A percentile compares a stretch with the other conserved stretches of the same genome.
Conservation (phyloP, 176 grass and related monocot species). For the Avena sativa region DNA sequence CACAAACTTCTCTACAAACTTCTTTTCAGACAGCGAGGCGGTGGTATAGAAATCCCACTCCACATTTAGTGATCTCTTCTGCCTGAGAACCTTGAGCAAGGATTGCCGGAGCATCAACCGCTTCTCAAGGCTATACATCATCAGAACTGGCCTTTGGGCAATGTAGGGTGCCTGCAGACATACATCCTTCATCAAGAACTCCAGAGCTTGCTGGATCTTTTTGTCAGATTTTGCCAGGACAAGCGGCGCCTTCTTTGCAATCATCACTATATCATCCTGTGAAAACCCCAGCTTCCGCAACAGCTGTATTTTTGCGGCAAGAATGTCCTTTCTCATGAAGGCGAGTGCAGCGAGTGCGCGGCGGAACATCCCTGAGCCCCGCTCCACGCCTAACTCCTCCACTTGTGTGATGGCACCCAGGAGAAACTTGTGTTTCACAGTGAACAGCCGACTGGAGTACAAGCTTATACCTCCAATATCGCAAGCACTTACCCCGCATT, state of each 20-base stretch:
- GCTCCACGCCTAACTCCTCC: background rate
- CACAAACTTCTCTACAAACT: constrained; percentile 48
- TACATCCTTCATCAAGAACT: constrained; percentile 31
- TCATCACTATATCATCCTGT: background rate
- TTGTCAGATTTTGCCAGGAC: background rate
- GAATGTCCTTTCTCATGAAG: background rate
- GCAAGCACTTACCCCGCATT: background rate
- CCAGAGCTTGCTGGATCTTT: background rate
- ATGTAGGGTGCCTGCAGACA: constrained; percentile 39
- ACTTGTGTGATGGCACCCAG: background rate
- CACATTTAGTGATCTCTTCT: constrained; percentile 25
- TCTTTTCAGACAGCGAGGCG: background rate
- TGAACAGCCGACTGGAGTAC: constrained; percentile 1
- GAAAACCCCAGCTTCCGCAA: constrained; percentile 9
- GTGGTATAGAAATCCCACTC: constrained; percentile 11
- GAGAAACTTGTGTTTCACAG: background rate
- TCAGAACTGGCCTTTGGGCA: constrained; percentile 29
- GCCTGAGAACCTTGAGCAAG: constrained; percentile 49
- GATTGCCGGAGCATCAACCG: constrained; percentile 50
- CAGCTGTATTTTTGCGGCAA: background rate
- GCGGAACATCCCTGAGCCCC: constrained; percentile 5
- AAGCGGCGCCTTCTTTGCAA: background rate
- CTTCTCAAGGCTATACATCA: constrained; percentile 54
- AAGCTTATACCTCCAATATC: constrained; percentile 14
- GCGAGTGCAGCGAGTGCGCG: background rate